These are phyloP conservation scores for Floccularia luteovirens DNA, from an alignment of 768 basidiomycete species.

Conservation along the genomic window DNA sequence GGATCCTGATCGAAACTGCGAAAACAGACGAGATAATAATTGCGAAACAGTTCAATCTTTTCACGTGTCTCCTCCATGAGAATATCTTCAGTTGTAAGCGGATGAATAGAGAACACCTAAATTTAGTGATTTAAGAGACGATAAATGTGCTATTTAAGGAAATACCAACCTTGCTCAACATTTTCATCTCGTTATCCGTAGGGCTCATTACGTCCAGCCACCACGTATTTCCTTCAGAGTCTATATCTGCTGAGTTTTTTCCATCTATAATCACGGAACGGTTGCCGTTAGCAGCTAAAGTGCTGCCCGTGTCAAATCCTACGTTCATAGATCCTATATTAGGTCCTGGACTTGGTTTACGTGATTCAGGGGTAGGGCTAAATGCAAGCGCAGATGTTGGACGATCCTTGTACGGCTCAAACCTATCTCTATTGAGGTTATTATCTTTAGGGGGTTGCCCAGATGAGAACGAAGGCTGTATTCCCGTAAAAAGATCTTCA, in stretches of 20 bases:
- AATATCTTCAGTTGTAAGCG: constrained; percentile 98
- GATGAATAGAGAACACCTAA: constrained; percentile 95
- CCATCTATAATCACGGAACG: background rate
- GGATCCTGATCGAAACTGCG: constrained; percentile 98
- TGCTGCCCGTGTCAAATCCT: background rate
- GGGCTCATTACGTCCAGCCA: constrained; percentile 94
- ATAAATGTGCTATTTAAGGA: background rate
- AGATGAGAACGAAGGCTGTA: constrained; percentile 10
- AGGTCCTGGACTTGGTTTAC: constrained; percentile 3
- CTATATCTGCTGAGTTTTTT: constrained; percentile 7
- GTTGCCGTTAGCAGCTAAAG: background rate
- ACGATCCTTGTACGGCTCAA: too few species aligned
- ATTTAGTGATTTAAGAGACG: background rate
- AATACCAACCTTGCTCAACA: constrained; percentile 75
- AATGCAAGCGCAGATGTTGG: constrained; percentile 13
- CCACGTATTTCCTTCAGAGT: constrained; percentile 82
- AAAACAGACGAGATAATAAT: constrained; percentile 99
- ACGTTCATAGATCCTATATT: background rate
- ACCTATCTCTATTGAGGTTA: constrained; percentile 2
- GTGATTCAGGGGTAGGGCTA: constrained; percentile 3
- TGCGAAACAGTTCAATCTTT: constrained; percentile 98
- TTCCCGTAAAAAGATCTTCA: constrained; percentile 76
- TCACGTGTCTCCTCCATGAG: constrained; percentile 99
- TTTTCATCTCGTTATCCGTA: constrained; percentile 98
- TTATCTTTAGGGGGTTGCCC: constrained; percentile 5